Base-by-base conservation (phyloP, 495 filamentous ascomycete species). In the Aspergillus nidulans region DNA sequence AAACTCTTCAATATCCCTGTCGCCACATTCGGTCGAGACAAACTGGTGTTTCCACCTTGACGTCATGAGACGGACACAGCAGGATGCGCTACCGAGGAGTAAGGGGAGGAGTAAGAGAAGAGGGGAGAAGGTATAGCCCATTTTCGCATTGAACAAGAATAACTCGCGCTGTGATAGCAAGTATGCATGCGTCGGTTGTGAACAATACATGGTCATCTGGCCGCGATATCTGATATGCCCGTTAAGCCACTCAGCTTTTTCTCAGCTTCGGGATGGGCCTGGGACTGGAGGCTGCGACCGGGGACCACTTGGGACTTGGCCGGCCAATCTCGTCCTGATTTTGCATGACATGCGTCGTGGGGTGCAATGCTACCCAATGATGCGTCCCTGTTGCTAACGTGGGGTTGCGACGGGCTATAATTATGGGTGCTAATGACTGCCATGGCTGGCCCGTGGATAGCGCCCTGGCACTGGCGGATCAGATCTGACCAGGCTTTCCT, bases 21-120 rank as follows among this genome's bases (percentile, higher is more conserved):
- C 53, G 53, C 45, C 53, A 56, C 45, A 56, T 43, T 42, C 23
- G 32, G 34, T 55, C 32, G 52, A 48, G 53, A 30, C 53, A 44
- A 34, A 45, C 44, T 49, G 25, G 26, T 6, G 53, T 56, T 56
- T 21, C 53, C 32, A 48, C 53, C 36, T 49, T 56, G 52, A 56
- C 53, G 53, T 56, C 53, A 56, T 56, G 53, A 49, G 24, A 21
- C 45, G 25, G 21, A 38, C n/a, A 30, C 38, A 43, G 51, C 41
- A 23, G 20, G 51, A 45, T 15, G 25, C 6, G n/a, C 9, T 7
- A 26, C 19, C 34, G 19, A 34, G 24, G 26, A 45, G 4, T 23
- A 44, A 23, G 24, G 13, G 26, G 39, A 46, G 28, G 16, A 47
- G 25, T 15, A n/a, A 4, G n/a, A 23, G 41, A 47, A 32, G 6